Conservation (phyloP, 108 stramenopile genomes). For the Conticribra weissflogii region DNA sequence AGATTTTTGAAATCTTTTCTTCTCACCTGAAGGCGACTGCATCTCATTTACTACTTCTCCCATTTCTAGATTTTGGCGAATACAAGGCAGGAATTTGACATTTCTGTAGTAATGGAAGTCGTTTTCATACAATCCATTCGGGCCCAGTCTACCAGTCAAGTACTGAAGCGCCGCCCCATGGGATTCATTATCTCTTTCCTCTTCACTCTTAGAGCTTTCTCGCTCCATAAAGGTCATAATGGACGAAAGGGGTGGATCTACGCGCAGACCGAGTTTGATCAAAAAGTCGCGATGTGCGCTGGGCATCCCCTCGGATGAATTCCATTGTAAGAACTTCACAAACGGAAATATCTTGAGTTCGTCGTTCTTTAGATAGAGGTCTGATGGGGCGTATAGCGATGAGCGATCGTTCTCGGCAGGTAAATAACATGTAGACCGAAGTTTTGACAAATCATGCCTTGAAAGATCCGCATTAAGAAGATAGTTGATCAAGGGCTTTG, state of each 20-base stretch:
- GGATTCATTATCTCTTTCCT: conserved; percentile 40
- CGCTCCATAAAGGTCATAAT: conserved; percentile 54
- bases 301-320: conserved; percentile 56
- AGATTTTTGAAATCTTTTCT: not conserved
- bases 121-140: conserved; percentile 57
- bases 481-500: conserved; percentile 76
- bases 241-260: conserved; percentile 55
- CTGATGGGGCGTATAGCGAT: conserved; percentile 65
- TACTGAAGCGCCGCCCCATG: conserved; percentile 59
- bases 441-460: conserved; percentile 57
- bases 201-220: conserved; percentile 29
- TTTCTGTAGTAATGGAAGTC: conserved; percentile 44
- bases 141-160: conserved; percentile 58
- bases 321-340: conserved; percentile 73
- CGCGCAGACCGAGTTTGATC: conserved; percentile 55
- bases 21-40: conserved; percentile 43
- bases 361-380: conserved; percentile 52
- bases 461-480: conserved; percentile 65
- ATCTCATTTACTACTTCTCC: conserved; percentile 38
- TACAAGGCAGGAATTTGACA: conserved; percentile 67
- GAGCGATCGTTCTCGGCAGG: conserved; percentile 66
- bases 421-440: conserved; percentile 65
- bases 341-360: conserved; percentile 70
- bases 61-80: conserved; percentile 40
- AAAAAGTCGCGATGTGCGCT: conserved; percentile 69